Evolutionary conservation across 257 asterid species (phyloP), one percentile per base, ranked within the genome.

Genomic region (Orobanche coerulescens): DNA sequence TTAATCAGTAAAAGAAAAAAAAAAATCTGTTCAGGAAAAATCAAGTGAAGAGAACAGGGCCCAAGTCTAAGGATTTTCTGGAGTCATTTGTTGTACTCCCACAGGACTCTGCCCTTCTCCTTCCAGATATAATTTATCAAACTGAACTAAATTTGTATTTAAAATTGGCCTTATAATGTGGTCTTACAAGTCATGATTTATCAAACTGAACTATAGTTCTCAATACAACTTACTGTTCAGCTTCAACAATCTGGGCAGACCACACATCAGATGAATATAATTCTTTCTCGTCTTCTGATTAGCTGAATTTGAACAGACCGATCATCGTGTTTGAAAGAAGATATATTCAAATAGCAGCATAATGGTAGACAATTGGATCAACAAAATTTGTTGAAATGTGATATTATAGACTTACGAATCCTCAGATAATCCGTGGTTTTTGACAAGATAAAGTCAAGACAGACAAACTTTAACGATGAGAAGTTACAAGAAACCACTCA

Each of bases 401-500:
- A 36, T 50, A 28, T 50, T 0, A 47, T 9, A 22, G 67, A 62
- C 37, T 18, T 47, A 0, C 15, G 46, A 61, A 63, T 24, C 34
- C 34, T 47, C 13, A 61, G 49, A 63, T 6, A 2, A 25, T 52
- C 15, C 4, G 3, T 7, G 30, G 26, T 56, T 47, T 2, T 28
- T 5, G 24, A 55, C 46, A 49, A 33, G 56, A 44, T 64, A 44
- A 16, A 18, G 47, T 16, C 15, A 25, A 37, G 52, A 36, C 58
- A 43, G 49, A 61, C 46, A 24, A 22, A 65, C 58, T 14, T 10
- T 52, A 61, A 61, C 30, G 20, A 33, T 28, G 69, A 56, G 58
- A 47, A 65, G 20, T 13, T 59, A 54, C 20, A 48, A 51, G 67
- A 62, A 28, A 71, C 12, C 57, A 73, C 61, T 61, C 58, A 62